Conservation (phyloP, 331 rosid species). For the Malus hybrid region DNA sequence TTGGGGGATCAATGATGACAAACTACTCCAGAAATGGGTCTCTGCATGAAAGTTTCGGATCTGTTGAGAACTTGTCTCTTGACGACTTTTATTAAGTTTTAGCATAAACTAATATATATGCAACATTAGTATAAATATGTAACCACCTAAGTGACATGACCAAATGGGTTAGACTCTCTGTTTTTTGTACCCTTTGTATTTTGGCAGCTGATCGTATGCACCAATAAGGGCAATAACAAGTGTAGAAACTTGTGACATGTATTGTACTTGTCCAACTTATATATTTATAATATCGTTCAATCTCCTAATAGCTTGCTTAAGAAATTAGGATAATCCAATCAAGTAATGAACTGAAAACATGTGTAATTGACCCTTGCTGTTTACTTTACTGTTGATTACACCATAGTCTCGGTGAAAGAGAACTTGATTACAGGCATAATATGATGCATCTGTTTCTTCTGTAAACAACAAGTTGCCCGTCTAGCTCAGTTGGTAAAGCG, state of each 20-base stretch:
- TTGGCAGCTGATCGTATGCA: neutral
- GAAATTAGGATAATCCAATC: neutral
- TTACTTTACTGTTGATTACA: too few relatives aligned
- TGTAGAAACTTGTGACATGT: neutral
- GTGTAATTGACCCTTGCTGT: too few relatives aligned
- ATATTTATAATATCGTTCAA: neutral
- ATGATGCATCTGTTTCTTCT: too few relatives aligned
- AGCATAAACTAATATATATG: neutral
- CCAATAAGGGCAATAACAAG: neutral
- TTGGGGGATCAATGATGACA: constrained; percentile 69
- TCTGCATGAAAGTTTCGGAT: constrained; percentile 56
- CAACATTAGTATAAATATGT: neutral
- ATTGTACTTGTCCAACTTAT: neutral
- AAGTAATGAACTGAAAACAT: neutral
- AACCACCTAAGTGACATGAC: neutral
- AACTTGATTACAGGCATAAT: too few relatives aligned
- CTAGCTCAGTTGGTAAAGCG: too few relatives aligned
- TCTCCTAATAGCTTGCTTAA: neutral
- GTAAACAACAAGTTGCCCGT: too few relatives aligned
- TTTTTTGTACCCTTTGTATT: neutral
- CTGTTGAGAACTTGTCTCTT: constrained; percentile 79
- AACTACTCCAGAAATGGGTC: constrained; percentile 42
- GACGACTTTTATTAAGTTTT: constrained; percentile 59
- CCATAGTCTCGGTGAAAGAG: too few relatives aligned
- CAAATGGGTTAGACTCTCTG: neutral